These are phyloP conservation scores for Cardamine resedifolia DNA, from an alignment of 345 rosid genomes.

Conservation along the genomic window DNA sequence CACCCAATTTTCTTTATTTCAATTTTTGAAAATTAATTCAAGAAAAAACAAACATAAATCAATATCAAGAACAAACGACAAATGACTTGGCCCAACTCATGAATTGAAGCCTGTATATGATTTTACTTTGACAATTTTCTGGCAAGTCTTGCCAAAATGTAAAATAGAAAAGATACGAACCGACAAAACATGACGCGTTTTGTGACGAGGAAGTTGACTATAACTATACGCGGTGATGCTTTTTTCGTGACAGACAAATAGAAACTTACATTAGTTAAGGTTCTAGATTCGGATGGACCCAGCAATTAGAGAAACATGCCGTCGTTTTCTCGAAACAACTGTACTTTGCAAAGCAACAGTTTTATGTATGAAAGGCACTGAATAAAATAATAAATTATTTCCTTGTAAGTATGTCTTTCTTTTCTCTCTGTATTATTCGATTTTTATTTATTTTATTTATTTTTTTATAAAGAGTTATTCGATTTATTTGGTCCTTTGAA, in stretches of 20 bases:
- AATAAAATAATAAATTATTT: neutral
- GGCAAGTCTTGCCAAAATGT: too few relatives aligned
- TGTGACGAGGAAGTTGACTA: neutral
- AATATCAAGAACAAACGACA: too few relatives aligned
- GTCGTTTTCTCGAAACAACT: constrained; percentile 29
- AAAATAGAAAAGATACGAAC: neutral
- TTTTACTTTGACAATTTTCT: neutral
- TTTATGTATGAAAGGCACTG: constrained; percentile 17
- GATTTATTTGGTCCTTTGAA: neutral
- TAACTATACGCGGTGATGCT: neutral
- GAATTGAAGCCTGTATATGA: neutral
- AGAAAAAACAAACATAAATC: too few relatives aligned
- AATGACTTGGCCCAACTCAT: neutral
- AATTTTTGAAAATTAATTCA: too few relatives aligned
- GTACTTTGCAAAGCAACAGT: constrained; percentile 25
- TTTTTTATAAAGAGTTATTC: too few relatives aligned
- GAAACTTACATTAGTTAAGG: neutral
- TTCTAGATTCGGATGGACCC: constrained; percentile 29
- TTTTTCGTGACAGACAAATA: constrained; percentile 1
- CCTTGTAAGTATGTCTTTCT: neutral
- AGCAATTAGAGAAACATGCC: constrained; percentile 2
- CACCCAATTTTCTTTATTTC: too few relatives aligned
- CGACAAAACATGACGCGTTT: neutral
- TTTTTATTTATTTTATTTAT: too few relatives aligned
- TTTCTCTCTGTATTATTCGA: neutral